A percentile compares a stretch with the other conserved stretches of the same genome.
phyloP scores from a whole-genome alignment of 805 yeast genomes.

The Yarrowia yakushimensis region DNA sequence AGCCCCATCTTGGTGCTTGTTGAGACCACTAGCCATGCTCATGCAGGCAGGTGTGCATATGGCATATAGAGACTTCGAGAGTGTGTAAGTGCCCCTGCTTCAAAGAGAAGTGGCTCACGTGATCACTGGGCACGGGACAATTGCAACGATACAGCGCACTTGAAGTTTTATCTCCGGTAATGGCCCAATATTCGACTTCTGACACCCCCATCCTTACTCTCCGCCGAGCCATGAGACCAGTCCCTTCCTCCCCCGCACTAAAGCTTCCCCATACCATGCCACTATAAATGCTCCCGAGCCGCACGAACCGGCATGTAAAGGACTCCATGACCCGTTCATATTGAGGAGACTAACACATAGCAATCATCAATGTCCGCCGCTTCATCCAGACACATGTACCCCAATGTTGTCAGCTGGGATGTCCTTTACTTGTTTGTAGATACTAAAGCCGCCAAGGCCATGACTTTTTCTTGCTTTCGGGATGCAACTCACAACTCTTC shows the following conservation, averaged over 20 bases:
- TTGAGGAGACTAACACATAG: neutral
- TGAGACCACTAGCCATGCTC: slow-evolving; percentile 7
- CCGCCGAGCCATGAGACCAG: neutral
- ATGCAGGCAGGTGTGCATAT: neutral
- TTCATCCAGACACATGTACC: neutral
- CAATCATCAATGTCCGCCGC: neutral
- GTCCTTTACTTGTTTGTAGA: neutral
- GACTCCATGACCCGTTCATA: neutral
- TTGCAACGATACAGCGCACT: neutral
- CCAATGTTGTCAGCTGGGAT: neutral
- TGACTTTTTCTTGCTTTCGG: neutral
- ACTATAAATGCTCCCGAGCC: slow-evolving; percentile 2
- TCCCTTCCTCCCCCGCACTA: slow-evolving; percentile 14
- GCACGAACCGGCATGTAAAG: slow-evolving; percentile 19
- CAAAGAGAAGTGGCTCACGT: neutral
- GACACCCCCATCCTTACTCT: neutral
- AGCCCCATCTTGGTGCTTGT: slow-evolving; percentile 12
- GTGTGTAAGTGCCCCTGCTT: neutral
- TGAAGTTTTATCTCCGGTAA: neutral
- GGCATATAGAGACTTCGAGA: neutral
- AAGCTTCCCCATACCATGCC: slow-evolving; percentile 2
- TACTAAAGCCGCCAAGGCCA: neutral
- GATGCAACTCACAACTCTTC: neutral
- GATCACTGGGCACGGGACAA: neutral
- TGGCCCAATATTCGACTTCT: neutral